Evolutionary conservation across 305 asterid species (phyloP).

Genomic region (Galium porrigens): DNA sequence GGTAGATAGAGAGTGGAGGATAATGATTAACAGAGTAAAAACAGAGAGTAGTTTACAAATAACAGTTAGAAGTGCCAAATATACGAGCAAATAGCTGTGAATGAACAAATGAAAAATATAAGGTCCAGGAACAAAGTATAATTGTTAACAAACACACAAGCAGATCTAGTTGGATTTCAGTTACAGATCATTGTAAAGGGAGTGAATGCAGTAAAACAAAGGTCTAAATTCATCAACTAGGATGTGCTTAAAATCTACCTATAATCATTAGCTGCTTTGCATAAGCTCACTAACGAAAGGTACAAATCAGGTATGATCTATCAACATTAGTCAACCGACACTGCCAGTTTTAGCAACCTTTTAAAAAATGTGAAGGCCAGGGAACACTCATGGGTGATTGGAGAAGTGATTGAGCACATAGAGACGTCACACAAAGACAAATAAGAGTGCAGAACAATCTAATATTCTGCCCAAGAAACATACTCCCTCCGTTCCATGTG

Average conservation of each 20-base stretch:
- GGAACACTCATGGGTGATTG: not conserved
- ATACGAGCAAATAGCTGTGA: not conserved
- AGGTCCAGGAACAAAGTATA: too few relatives aligned
- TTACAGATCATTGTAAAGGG: not conserved
- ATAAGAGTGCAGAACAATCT: not conserved
- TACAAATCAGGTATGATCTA: not conserved
- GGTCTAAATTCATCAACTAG: too few relatives aligned
- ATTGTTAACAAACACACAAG: too few relatives aligned
- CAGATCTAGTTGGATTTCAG: not conserved
- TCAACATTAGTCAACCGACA: not conserved
- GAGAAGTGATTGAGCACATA: not conserved
- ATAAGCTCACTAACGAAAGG: not conserved
- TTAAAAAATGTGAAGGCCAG: not conserved
- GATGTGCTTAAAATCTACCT: not conserved
- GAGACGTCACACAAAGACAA: not conserved
- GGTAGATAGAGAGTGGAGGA: not conserved
- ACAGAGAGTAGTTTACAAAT: not conserved
- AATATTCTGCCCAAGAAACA: not conserved
- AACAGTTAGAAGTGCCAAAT: not conserved
- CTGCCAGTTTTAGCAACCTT: not conserved
- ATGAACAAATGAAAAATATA: not conserved
- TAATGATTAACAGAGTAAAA: slow-evolving; percentile 2
- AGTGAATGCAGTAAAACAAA: not conserved
- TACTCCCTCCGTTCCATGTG: not conserved
- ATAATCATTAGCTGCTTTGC: not conserved